phyloP scores from a whole-genome alignment of 495 filamentous ascomycete species.

The Massariosphaeria phaeospora region DNA sequence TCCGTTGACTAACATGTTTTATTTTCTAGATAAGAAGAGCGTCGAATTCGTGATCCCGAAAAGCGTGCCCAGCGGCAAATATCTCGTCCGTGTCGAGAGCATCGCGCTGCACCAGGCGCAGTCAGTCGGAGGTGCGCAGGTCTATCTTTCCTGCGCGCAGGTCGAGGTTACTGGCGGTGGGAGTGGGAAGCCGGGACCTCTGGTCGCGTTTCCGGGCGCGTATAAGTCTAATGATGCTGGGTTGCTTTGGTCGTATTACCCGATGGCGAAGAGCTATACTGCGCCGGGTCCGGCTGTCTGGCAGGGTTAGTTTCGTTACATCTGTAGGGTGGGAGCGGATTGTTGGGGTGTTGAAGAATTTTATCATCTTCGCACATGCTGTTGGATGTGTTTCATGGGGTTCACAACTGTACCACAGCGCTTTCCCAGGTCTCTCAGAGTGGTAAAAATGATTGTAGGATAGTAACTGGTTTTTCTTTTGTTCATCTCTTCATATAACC shows the following conservation, averaged over 20 bases:
- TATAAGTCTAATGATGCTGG: slow-evolving; percentile 26
- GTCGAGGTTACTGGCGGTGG: slow-evolving; percentile 32
- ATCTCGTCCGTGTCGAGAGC: slow-evolving; percentile 58
- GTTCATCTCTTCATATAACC: no score
- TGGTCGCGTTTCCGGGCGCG: slow-evolving; percentile 26
- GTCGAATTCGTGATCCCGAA: slow-evolving; percentile 49
- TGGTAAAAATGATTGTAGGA: no score
- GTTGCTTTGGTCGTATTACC: slow-evolving; percentile 18
- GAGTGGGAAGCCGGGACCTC: slow-evolving; percentile 23
- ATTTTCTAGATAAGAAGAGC: not conserved
- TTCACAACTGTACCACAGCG: no score
- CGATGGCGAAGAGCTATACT: slow-evolving; percentile 23
- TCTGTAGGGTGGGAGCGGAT: no score
- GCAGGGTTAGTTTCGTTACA: slow-evolving; percentile 15
- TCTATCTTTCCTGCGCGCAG: slow-evolving; percentile 35
- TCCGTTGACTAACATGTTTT: not conserved
- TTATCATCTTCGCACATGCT: no score
- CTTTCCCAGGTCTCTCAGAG: no score
- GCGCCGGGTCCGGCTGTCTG: slow-evolving; percentile 31
- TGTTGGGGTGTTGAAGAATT: no score
- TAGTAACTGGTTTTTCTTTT: no score
- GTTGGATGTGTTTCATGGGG: no score
- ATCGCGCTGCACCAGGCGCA: slow-evolving; percentile 49
- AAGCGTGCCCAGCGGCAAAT: slow-evolving; percentile 53
- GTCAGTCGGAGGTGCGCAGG: slow-evolving; percentile 29